Conservation (phyloP, 106 monocot species). For the Dioscorea zingiberensis region DNA sequence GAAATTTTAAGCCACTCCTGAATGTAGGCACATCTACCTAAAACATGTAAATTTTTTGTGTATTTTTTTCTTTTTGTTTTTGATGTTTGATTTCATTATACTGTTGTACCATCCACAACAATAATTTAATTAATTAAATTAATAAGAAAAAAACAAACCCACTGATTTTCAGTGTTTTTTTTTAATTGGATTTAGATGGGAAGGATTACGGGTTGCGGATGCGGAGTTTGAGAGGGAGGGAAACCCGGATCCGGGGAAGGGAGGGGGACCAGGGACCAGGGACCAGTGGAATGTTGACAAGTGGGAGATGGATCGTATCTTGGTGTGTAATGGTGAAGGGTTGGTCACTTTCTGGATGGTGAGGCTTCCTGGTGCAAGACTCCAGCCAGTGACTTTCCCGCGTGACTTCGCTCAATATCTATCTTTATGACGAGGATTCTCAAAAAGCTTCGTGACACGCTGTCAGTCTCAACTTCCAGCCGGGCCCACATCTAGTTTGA, state of each 20-base stretch:
- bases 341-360: conserved; percentile 56
- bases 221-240: not conserved
- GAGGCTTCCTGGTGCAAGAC: conserved; percentile 75
- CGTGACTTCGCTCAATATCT: conserved; percentile 32
- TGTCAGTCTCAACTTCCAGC: conserved; percentile 21
- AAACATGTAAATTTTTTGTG: too few relatives aligned
- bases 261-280: conserved; percentile 9
- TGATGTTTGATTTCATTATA: too few relatives aligned
- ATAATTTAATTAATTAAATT: too few relatives aligned
- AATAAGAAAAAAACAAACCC: too few relatives aligned
- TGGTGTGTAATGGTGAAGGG: conserved; percentile 45
- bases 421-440: conserved; percentile 13
- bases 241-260: not conserved
- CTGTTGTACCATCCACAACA: too few relatives aligned
- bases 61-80: too few relatives aligned
- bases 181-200: too few relatives aligned
- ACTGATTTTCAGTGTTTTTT: too few relatives aligned
- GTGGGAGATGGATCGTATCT: conserved; percentile 48
- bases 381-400: conserved; percentile 81
- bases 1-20: too few relatives aligned
- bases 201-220: not conserved
- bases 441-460: conserved; percentile 36
- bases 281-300: not conserved
- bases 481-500: conserved; percentile 22
- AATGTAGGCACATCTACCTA: too few relatives aligned